Conservation (phyloP, 2,329 filamentous ascomycete species). For the Diaporthe velutina region DNA sequence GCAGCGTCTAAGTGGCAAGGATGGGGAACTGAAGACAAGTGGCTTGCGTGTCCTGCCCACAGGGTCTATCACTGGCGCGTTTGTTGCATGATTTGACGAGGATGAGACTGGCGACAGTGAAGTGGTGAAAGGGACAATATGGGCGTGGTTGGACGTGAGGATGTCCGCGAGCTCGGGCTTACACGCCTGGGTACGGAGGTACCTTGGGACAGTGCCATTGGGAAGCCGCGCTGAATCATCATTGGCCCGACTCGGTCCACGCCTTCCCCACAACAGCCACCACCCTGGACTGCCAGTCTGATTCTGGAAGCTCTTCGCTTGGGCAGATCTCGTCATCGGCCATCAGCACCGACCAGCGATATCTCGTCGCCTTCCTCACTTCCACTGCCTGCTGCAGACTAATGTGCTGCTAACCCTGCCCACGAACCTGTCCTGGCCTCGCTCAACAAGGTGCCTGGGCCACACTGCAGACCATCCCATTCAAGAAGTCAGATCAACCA, state of each 20-base stretch:
- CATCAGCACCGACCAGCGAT: slow-evolving; percentile 8
- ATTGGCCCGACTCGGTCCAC: neutral
- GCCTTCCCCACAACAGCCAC: neutral
- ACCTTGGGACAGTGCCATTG: neutral
- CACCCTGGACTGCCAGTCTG: slow-evolving; percentile 8
- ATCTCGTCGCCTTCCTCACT: neutral
- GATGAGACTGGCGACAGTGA: neutral
- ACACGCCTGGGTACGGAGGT: neutral
- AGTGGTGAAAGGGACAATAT: neutral
- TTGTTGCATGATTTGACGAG: neutral
- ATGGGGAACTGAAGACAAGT: neutral
- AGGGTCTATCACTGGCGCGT: neutral
- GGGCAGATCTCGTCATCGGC: slow-evolving; percentile 22
- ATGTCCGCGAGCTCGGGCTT: neutral
- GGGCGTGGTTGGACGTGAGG: neutral
- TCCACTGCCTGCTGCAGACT: neutral
- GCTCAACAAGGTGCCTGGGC: neutral
- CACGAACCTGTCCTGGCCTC: neutral
- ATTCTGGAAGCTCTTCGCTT: slow-evolving; percentile 15
- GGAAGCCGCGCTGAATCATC: neutral
- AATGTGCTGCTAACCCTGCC: neutral
- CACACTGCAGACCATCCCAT: neutral
- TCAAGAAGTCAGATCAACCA: neutral
- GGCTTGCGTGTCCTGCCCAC: neutral
- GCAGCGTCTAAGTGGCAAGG: neutral